Evolutionary conservation across 2,329 filamentous ascomycete species (phyloP), one percentile per base, ranked within the genome.

Genomic region (Fusarium brevicatenulatum): DNA sequence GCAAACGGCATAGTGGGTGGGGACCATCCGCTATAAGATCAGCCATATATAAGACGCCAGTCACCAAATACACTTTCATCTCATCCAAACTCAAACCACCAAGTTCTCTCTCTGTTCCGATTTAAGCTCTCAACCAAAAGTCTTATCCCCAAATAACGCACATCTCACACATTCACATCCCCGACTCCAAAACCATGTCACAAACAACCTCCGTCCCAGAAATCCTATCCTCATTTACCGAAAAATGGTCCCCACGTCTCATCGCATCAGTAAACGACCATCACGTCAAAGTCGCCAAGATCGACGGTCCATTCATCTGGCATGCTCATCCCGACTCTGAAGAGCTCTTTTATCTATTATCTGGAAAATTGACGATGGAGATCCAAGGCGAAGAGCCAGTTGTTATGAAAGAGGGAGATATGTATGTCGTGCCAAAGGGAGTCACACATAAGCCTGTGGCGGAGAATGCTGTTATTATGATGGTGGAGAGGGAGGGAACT

Each of bases 281-380:
- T 28, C 81, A 85, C 34, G 78, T 85, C 55, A 83, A 84, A 70
- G 75, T 84, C 47, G 82, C 81, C 56, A 83, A 81, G 30, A 78
- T 83, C 10, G 77, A 83, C 62, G 83, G 82, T 3, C 69, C 73
- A 18, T 85, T 85, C 47, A 79, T 84, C 28, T 84, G 81, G 78
- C 83, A 85, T 54, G 75, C 81, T 0, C 83, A 85, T 49, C 80
- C 80, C 2, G 78, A 83, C 10, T 82, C 82, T 2, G 83, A 85
- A 49, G 83, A 85, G 36, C 68, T 83, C 4, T 85, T 85, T 57
- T 83, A 83, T 49, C 63, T 83, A 11, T 58, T 85, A 0, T 79
- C 78, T 0, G 83, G 83, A 13, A 78, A 78, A 9, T 52, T 84
- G 15, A 78, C 68, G 0, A 80, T 83, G 62, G 78, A 81, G 23